Conservation (phyloP, 768 basidiomycete species). For the Panellus pusillus region DNA sequence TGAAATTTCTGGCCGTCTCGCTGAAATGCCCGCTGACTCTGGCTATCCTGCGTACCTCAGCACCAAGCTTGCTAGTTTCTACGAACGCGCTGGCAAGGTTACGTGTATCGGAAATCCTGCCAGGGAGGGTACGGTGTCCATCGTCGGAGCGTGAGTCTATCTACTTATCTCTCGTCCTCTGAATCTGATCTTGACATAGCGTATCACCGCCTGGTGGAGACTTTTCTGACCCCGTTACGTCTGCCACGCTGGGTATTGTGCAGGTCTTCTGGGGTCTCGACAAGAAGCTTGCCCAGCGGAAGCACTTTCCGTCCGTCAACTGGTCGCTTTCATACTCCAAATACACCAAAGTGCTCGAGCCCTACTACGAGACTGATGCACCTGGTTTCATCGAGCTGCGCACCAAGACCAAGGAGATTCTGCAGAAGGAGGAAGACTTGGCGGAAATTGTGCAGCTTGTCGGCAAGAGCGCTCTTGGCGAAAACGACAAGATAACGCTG, state of each 20-base stretch:
- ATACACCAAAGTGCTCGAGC: constrained; percentile 91
- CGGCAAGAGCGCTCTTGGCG: constrained; percentile 96
- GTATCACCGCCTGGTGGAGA: constrained; percentile 99
- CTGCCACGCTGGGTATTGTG: constrained; percentile 96
- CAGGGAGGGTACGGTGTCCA: constrained; percentile 92
- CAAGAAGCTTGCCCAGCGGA: constrained; percentile 97
- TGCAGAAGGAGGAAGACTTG: constrained; percentile 98
- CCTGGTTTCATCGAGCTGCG: constrained; percentile 96
- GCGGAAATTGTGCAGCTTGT: constrained; percentile 99
- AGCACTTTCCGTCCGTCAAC: constrained; percentile 99
- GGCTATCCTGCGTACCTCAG: constrained; percentile 97
- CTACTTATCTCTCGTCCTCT: constrained; percentile 1
- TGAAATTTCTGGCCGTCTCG: constrained; percentile 98
- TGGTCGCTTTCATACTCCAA: constrained; percentile 99
- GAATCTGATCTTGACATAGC: constrained; percentile 40
- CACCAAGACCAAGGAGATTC: constrained; percentile 90
- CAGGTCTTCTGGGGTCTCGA: constrained; percentile 99
- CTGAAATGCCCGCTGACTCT: constrained; percentile 99
- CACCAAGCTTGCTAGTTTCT: constrained; percentile 96
- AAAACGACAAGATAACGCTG: constrained; percentile 96
- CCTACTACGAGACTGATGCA: constrained; percentile 86
- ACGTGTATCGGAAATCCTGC: constrained; percentile 86
- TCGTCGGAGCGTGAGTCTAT: constrained; percentile 91
- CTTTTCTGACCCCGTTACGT: constrained; percentile 98
- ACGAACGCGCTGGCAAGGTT: constrained; percentile 97